phyloP scores from a whole-genome alignment of 1,139 yeast genomes.

The Kodamaea arcana region DNA sequence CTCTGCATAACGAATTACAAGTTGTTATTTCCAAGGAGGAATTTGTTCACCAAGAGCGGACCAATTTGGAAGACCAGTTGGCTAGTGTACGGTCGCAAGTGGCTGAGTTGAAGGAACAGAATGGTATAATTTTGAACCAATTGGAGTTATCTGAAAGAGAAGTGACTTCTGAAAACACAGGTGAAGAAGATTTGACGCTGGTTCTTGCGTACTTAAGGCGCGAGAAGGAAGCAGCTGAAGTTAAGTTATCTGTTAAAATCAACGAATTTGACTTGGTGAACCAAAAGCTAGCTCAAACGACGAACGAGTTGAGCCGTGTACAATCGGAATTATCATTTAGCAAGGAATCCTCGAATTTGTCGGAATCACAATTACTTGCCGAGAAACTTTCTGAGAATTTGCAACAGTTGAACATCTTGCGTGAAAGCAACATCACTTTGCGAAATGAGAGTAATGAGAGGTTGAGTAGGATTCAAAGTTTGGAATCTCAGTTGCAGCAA shows the following conservation, averaged over 20 bases:
- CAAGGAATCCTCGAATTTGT: neutral
- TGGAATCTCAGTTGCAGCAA: constrained; percentile 19
- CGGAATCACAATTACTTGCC: constrained; percentile 32
- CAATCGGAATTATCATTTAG: constrained; percentile 38
- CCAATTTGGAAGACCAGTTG: constrained; percentile 52
- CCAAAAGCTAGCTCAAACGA: constrained; percentile 36
- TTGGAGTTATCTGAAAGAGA: constrained; percentile 44
- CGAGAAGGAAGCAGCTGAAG: constrained; percentile 71
- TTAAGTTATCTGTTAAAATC: constrained; percentile 46
- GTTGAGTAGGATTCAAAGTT: constrained; percentile 19
- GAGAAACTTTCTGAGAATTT: constrained; percentile 57
- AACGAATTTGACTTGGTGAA: constrained; percentile 50
- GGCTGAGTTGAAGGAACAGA: constrained; percentile 62
- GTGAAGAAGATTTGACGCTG: constrained; percentile 39
- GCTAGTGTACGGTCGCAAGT: constrained; percentile 41
- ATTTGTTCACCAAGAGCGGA: constrained; percentile 22
- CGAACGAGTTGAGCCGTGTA: constrained; percentile 41
- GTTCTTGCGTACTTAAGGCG: constrained; percentile 63
- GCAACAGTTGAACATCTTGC: constrained; percentile 62
- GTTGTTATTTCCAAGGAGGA: constrained; percentile 23
- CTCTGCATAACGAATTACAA: constrained; percentile 25
- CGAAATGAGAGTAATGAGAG: constrained; percentile 47
- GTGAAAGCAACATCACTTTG: constrained; percentile 70
- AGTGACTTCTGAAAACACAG: constrained; percentile 4
- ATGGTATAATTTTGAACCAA: constrained; percentile 64